These are phyloP conservation scores for Xylaria telfairii DNA, from an alignment of 495 filamentous ascomycete genomes.

Conservation along the genomic window DNA sequence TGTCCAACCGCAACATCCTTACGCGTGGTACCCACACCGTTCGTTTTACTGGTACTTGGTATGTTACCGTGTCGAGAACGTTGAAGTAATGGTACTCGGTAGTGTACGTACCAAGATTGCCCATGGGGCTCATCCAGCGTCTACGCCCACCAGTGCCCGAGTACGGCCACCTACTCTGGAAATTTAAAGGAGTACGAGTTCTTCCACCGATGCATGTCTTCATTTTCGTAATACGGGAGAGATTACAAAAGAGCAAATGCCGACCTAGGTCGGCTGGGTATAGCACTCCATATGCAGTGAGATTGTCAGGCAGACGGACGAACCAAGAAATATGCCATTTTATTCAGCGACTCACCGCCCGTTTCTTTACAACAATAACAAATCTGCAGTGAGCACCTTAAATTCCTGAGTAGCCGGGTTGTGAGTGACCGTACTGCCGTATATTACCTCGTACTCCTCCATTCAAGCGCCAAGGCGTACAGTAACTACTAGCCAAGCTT, in stretches of 20 bases:
- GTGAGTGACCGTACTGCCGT: too few relatives aligned
- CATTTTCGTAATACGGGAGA: constrained; percentile 1
- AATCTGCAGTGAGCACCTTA: constrained; percentile 44
- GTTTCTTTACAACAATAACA: constrained; percentile 24
- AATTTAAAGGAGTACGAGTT: neutral
- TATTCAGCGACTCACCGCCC: constrained; percentile 8
- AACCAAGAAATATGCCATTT: neutral
- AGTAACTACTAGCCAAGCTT: neutral
- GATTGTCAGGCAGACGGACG: neutral
- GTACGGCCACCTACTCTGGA: neutral
- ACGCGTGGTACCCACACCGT: constrained; percentile 8
- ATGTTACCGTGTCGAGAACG: neutral
- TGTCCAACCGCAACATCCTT: neutral
- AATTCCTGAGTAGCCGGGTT: neutral
- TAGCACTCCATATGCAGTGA: constrained; percentile 12
- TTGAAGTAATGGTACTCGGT: neutral
- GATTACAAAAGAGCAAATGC: neutral
- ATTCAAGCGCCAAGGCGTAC: neutral
- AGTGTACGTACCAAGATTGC: neutral
- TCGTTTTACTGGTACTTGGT: constrained; percentile 10
- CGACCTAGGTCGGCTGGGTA: neutral
- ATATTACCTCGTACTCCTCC: neutral
- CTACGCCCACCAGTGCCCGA: neutral
- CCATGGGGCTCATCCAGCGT: neutral
- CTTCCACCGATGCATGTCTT: neutral